Evolutionary conservation across 257 asterid species (phyloP).

Genomic region (Gynochthodes officinalis): DNA sequence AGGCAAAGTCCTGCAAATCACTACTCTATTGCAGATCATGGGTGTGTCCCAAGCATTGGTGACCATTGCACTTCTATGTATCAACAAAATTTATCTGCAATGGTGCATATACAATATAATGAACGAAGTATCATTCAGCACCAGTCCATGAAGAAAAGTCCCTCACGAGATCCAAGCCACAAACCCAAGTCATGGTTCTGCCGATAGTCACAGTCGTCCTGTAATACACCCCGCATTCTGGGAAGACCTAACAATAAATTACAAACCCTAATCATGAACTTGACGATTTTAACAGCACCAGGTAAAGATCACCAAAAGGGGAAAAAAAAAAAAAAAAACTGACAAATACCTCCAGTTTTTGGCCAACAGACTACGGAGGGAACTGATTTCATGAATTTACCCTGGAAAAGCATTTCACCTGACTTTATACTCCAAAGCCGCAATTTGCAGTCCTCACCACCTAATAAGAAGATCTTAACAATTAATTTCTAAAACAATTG

Average conservation of each 20-base stretch:
- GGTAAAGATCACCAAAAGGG: neutral
- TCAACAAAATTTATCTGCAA: neutral
- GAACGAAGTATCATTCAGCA: constrained; percentile 2
- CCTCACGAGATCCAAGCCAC: constrained; percentile 31
- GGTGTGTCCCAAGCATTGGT: neutral
- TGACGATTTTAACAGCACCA: neutral
- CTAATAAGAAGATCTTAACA: constrained; percentile 27
- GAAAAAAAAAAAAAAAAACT: neutral
- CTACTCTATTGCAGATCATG: no score
- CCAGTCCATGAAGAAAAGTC: constrained; percentile 25
- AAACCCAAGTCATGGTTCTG: constrained; percentile 10
- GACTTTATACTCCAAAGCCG: constrained; percentile 85
- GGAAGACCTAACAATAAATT: neutral
- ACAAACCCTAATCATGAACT: neutral
- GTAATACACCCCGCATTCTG: neutral
- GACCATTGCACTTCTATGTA: neutral
- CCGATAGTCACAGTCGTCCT: constrained; percentile 5
- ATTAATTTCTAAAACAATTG: neutral
- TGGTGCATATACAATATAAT: no score
- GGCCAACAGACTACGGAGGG: constrained; percentile 89
- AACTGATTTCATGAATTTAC: constrained; percentile 48
- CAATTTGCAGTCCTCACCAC: constrained; percentile 86
- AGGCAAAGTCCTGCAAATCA: no score
- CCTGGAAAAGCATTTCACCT: constrained; percentile 71
- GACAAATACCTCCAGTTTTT: constrained; percentile 35